Evolutionary conservation across 2,329 filamentous ascomycete genomes (phyloP).

Genomic region (Colletotrichum abscissum): DNA sequence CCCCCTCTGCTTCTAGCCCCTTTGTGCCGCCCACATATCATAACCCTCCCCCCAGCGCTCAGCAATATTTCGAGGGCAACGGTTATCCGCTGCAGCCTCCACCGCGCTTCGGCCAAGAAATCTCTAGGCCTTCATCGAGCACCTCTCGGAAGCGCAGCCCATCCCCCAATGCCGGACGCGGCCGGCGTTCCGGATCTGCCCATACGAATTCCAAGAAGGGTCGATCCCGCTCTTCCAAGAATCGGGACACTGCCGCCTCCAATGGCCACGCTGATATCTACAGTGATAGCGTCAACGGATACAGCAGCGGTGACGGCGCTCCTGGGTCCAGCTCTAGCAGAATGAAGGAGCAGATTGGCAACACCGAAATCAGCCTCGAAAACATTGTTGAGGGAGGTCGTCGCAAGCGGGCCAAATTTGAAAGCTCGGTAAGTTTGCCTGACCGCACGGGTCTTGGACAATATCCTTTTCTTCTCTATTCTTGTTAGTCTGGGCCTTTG

Average conservation of each 20-base stretch:
- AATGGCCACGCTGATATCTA: constrained; percentile 67
- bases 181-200: constrained; percentile 81
- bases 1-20: constrained; percentile 54
- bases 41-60: constrained; percentile 61
- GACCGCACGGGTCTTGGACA: constrained; percentile 49
- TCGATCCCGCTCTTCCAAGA: constrained; percentile 77
- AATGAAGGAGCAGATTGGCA: constrained; percentile 87
- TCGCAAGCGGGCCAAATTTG: constrained; percentile 93
- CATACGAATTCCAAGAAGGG: constrained; percentile 72
- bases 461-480: constrained; percentile 1
- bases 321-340: constrained; percentile 82
- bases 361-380: constrained; percentile 96
- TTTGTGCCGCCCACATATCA: constrained; percentile 66
- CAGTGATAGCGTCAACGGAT: constrained; percentile 76
- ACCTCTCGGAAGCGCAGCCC: constrained; percentile 81
- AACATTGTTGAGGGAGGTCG: constrained; percentile 98
- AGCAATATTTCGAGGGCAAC: constrained; percentile 68
- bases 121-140: constrained; percentile 76
- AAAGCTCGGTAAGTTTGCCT: constrained; percentile 86
- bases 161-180: constrained; percentile 76
- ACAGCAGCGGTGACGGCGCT: constrained; percentile 89
- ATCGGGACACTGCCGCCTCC: constrained; percentile 59
- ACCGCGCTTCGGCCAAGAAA: constrained; percentile 67
- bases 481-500: constrained; percentile 24
- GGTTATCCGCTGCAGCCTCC: constrained; percentile 57